Base-by-base conservation (phyloP, 164 flowering plant genomes). In the Akebia trifoliata region DNA sequence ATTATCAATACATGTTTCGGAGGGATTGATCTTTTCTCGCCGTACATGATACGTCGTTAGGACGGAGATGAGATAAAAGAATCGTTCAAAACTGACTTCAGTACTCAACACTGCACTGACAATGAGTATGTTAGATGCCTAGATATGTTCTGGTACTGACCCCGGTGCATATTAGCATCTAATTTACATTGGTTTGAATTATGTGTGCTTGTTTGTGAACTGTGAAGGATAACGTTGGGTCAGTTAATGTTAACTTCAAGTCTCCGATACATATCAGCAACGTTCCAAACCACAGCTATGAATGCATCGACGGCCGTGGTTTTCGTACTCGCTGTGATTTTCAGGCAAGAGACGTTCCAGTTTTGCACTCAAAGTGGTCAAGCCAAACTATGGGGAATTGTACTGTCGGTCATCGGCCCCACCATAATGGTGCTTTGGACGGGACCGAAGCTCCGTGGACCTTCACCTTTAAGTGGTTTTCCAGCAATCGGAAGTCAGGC, bases 361-460 rank as follows among this genome's bases (percentile, higher is more conserved):
- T 51, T 50, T 32, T 20, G 56, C 24, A 15, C 57, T 15, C 12
- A 40, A 17, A 30, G 42, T 17, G 63, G 49, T 10, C 63, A 50
- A 40, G 48, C 56, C 35, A 60, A 60, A 48, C 37, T 49, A 4
- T 60, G 48, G 63, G 63, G 63, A 15, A 40, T 60, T 2, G 17
- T 37, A 2, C 10, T 50, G 6, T 60, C 63, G 1, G 11, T 39
- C 17, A 0, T 29, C 1, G 63, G 63, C 11, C 56, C 63, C 2
- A 38, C 39, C 14, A 7, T 50, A 29, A 50, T 50, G 47, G 37
- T 60, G 25, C 36, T 60, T 18, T 60, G 55, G 55, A n/a, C 20
- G 6, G 56, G 56, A 38, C 31, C 63, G 36, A 18, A 46, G 46
- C 55, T 59, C 35, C 24, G 11, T 10, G 8, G 26, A 37, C 17